Percentiles rank a stretch among this genome's conserved stretches.
phyloP scores from a whole-genome alignment of 768 basidiomycete species.

The Auricularia sp. region DNA sequence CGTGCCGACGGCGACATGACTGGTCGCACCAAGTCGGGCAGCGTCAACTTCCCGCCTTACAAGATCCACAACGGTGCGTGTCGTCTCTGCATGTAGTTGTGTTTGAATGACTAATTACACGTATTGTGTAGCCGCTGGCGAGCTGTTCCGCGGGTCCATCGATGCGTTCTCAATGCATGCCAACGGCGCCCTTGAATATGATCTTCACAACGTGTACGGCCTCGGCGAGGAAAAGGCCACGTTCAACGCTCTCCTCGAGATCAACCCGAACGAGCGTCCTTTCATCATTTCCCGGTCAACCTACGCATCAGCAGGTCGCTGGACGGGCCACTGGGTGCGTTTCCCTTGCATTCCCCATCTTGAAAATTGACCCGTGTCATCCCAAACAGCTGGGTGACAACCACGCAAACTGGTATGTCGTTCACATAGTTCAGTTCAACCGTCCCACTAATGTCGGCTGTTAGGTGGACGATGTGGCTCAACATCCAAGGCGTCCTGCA shows the following conservation, averaged over 20 bases:
- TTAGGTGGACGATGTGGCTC: constrained; percentile 32
- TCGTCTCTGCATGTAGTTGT: neutral
- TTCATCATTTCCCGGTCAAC: constrained; percentile 65
- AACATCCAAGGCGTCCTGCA: constrained; percentile 21
- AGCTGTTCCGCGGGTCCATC: constrained; percentile 42
- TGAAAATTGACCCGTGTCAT: neutral
- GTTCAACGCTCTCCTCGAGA: constrained; percentile 42
- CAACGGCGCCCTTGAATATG: constrained; percentile 50
- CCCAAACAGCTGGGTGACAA: constrained; percentile 58
- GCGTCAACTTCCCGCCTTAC: constrained; percentile 49
- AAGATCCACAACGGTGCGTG: constrained; percentile 57
- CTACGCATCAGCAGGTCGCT: constrained; percentile 55
- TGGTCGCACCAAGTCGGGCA: neutral
- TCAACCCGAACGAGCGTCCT: constrained; percentile 51
- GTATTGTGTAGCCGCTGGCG: constrained; percentile 31
- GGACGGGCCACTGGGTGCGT: constrained; percentile 64
- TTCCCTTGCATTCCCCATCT: neutral
- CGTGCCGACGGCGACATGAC: neutral
- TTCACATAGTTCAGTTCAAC: constrained; percentile 33
- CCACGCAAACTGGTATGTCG: constrained; percentile 47
- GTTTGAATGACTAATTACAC: neutral
- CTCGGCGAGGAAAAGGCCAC: constrained; percentile 62
- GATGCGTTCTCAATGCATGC: constrained; percentile 65
- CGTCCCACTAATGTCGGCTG: constrained; percentile 47
- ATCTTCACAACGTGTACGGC: constrained; percentile 64